phyloP scores from a whole-genome alignment of 2,329 filamentous ascomycete genomes.

The Epicoccum nigrum region DNA sequence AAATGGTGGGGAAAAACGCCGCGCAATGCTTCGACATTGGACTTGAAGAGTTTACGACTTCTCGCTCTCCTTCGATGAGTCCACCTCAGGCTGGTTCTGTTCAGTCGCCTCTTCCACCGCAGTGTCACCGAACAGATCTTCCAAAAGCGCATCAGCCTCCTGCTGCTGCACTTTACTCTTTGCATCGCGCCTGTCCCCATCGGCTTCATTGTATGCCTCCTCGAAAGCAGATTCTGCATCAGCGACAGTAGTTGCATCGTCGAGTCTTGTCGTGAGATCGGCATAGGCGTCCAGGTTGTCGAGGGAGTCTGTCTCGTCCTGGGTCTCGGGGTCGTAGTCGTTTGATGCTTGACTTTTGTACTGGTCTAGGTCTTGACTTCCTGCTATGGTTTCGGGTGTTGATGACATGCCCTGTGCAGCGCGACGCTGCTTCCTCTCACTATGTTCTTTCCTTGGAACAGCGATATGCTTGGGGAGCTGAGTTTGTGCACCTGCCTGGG shows the following conservation, averaged over 20 bases:
- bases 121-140: conserved; percentile 8
- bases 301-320: background rate
- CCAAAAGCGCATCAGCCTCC: conserved; percentile 8
- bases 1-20: conserved; percentile 1
- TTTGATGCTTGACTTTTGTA: background rate
- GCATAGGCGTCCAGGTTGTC: background rate
- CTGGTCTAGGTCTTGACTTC: background rate
- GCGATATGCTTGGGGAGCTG: conserved; percentile 17
- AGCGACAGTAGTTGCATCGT: background rate
- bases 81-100: background rate
- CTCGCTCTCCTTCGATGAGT: background rate
- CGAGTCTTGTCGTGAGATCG: conserved; percentile 6
- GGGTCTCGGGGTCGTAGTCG: background rate
- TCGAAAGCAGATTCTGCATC: background rate
- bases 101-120: background rate
- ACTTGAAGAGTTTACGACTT: background rate
- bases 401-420: background rate
- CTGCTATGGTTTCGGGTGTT: background rate
- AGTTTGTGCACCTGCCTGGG: conserved; percentile 24
- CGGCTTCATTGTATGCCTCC: background rate
- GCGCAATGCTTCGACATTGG: background rate
- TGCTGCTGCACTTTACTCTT: background rate
- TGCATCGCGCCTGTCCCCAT: background rate
- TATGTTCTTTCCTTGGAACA: conserved; percentile 21
- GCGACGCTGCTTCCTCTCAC: conserved; percentile 22